Conservation (phyloP, 1,284 basidiomycete genomes). For the Sphagnurus paluster region DNA sequence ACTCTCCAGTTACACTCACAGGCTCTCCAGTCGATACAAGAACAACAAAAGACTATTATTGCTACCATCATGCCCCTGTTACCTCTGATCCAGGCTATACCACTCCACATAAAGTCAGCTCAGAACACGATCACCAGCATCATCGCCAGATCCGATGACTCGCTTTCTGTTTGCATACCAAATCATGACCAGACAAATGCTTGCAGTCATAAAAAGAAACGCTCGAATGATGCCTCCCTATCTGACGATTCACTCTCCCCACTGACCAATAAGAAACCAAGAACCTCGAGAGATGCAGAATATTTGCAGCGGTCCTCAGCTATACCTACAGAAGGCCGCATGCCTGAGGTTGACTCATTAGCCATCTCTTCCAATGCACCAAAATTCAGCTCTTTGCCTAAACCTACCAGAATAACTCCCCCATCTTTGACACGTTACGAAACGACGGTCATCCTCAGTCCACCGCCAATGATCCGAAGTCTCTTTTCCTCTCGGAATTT, state of each 20-base stretch:
- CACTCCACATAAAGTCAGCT: slow-evolving; percentile 56
- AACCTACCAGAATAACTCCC: background rate
- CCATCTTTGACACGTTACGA: slow-evolving; percentile 5
- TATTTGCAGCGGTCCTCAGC: background rate
- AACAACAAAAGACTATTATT: slow-evolving; percentile 54
- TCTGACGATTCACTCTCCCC: slow-evolving; percentile 10
- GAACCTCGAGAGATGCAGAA: background rate
- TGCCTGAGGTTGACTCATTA: background rate
- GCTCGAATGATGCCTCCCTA: slow-evolving; percentile 15
- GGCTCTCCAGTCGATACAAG: slow-evolving; percentile 53
- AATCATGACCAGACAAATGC: background rate
- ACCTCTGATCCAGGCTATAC: slow-evolving; percentile 56
- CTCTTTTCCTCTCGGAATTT: background rate
- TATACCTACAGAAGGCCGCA: background rate
- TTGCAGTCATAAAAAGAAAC: slow-evolving; percentile 5
- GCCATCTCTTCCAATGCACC: no score
- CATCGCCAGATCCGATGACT: slow-evolving; percentile 23
- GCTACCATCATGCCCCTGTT: slow-evolving; percentile 53
- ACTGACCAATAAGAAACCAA: slow-evolving; percentile 11
- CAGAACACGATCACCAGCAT: slow-evolving; percentile 41
- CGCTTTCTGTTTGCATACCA: slow-evolving; percentile 5
- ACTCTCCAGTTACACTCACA: slow-evolving; percentile 52
- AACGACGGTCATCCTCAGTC: slow-evolving; percentile 6
- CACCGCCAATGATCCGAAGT: background rate
- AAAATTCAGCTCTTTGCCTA: background rate